Base-by-base conservation (phyloP, 768 basidiomycete species). In the Rhizopogon vinicolor region DNA sequence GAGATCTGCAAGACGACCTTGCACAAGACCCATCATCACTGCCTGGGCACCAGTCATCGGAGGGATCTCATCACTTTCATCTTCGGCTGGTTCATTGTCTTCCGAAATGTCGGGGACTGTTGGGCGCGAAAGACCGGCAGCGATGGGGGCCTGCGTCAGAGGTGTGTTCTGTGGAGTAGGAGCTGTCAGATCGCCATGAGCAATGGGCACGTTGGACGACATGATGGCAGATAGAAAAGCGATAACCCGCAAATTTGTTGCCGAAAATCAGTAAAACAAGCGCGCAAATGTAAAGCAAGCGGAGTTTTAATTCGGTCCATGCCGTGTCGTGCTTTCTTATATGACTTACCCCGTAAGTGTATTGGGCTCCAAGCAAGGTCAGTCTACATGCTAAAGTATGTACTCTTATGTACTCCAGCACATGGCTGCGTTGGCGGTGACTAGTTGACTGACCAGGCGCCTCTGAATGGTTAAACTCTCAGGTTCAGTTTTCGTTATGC, bases 91-190 rank as follows among this genome's bases (percentile, higher is more conserved):
- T 62, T 89, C 89, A 66, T 84, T 84, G 68, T 85, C 89, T 72
- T 94, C 92, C 41, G 84, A 74, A 73, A 93, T 93, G 72, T 90
- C 90, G 60, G 91, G 92, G 51, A 92, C 89, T 2, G 89, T 87
- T 8, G 94, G 94, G 63, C 91, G 84, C 44, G 92, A 93, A 57
- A 94, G 79, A 54, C 87, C 89, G 22, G 73, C 71, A 1, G 86
- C 79, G 71, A 96, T 87, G 53, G 92, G 91, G 12, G 90, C 89
- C 61, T 89, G 83, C 52, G 76, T 85, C 58, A 93, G 74, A 10
- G 93, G 94, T 3, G 94, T 96, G 74, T 97, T 96, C 76, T 91
- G 89, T 22, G 93, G 93, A 14, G 93, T 97, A 7, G 93, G 93
- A n/a, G 93, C 93, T 3, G 88, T 86, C 25, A 86, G 74, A 72